A percentile compares a stretch with the other conserved stretches of the same genome.
These are phyloP conservation scores for Anthoceros angustus DNA, from an alignment of 225 moss, liverwort and hornwort genomes.

Conservation along the genomic window DNA sequence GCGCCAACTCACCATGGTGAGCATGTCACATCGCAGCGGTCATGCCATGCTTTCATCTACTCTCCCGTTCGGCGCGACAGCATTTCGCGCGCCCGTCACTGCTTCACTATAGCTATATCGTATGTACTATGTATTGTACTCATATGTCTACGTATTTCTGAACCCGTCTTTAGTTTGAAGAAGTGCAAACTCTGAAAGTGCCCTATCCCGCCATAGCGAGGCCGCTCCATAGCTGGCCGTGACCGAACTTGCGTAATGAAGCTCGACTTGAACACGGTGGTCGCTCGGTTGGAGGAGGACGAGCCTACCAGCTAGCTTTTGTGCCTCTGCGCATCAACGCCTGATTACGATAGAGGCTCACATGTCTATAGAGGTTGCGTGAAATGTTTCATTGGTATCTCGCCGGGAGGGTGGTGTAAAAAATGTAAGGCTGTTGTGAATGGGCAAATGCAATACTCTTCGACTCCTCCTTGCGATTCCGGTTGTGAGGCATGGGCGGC, in stretches of 20 bases:
- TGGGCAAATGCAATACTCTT: background rate
- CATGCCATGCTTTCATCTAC: background rate
- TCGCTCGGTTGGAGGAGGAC: background rate
- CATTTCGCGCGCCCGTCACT: background rate
- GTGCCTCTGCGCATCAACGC: background rate
- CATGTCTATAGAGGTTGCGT: background rate
- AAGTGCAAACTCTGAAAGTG: too few relatives aligned
- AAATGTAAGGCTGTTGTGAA: constrained; percentile 1
- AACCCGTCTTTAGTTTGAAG: too few relatives aligned
- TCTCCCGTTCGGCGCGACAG: background rate
- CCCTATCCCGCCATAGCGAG: background rate
- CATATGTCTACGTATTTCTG: too few relatives aligned
- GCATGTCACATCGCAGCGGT: background rate
- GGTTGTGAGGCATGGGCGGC: background rate
- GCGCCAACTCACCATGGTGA: background rate
- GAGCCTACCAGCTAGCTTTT: background rate
- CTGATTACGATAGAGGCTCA: background rate
- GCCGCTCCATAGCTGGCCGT: background rate
- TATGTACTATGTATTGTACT: background rate
- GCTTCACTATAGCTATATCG: background rate
- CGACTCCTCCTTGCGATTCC: background rate
- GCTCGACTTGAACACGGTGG: background rate
- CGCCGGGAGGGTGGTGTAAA: background rate
- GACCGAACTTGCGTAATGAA: background rate
- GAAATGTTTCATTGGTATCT: background rate